Conservation (phyloP, 305 asterid genomes). For the Fraxinus xanthoxyloides region DNA sequence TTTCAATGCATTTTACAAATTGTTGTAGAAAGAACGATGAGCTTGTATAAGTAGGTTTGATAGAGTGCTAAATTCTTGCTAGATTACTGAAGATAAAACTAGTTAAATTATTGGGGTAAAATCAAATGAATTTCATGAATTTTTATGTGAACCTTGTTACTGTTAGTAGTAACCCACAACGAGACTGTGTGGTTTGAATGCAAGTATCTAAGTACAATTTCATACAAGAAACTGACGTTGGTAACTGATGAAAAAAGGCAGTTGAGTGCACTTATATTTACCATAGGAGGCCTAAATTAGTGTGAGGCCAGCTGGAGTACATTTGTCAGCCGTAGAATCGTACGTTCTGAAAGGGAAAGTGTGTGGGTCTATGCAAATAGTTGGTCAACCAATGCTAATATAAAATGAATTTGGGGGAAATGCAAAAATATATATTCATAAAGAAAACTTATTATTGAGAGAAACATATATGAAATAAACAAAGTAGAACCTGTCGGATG, state of each 20-base stretch:
- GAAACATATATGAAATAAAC: not conserved
- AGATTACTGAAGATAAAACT: not conserved
- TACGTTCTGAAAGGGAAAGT: not conserved
- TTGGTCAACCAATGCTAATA: not conserved
- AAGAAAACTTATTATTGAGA: not conserved
- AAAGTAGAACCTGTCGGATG: not conserved
- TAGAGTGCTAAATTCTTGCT: not conserved
- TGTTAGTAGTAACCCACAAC: not conserved
- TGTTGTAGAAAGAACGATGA: not conserved
- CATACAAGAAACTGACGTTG: not conserved
- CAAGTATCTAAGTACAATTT: not conserved
- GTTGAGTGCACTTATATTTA: not conserved
- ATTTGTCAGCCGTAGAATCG: not conserved
- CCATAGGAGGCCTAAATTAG: not conserved
- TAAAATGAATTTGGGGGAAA: not conserved
- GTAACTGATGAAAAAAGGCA: not conserved
- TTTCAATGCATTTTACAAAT: not conserved
- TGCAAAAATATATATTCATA: not conserved
- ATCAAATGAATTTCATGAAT: not conserved
- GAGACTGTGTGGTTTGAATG: not conserved
- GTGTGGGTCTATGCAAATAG: not conserved
- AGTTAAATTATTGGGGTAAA: not conserved
- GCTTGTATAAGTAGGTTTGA: not conserved
- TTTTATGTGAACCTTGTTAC: not conserved
- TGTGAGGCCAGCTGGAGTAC: not conserved